Evolutionary conservation across 1,139 yeast species (phyloP).

Genomic region (Groenewaldozyma auringiensis): DNA sequence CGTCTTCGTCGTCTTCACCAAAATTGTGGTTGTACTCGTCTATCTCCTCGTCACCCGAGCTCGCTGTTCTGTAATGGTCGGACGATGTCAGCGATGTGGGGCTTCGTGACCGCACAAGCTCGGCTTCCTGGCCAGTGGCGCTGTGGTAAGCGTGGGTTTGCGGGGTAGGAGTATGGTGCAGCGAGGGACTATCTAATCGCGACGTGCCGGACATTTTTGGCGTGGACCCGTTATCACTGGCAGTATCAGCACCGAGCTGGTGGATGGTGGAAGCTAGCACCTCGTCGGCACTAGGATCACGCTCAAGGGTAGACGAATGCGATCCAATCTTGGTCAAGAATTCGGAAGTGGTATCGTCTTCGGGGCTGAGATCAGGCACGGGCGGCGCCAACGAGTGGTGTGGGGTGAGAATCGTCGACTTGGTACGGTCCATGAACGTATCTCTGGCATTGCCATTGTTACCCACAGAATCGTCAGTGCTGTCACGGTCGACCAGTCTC

Average conservation of each 20-base stretch:
- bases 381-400: constrained; percentile 19
- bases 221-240: constrained; percentile 1
- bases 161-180: background rate
- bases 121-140: background rate
- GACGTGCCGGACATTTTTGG: background rate
- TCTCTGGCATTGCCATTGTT: constrained; percentile 9
- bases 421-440: constrained; percentile 24
- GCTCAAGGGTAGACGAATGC: constrained; percentile 19
- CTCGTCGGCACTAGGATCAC: background rate
- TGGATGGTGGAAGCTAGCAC: background rate
- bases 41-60: constrained; percentile 6
- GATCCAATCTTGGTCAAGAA: constrained; percentile 18
- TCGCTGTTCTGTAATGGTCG: constrained; percentile 5
- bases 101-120: background rate
- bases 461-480: constrained; percentile 9
- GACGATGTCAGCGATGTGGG: constrained; percentile 2
- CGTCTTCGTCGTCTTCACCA: constrained; percentile 15
- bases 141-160: background rate
- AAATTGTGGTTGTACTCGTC: background rate
- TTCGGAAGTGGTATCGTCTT: constrained; percentile 17
- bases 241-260: background rate
- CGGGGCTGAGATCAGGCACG: constrained; percentile 10
- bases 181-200: background rate
- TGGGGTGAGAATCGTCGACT: constrained; percentile 22
- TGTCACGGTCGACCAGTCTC: constrained; percentile 45